These are phyloP conservation scores for Cutaneotrichosporon curvatum DNA, from an alignment of 1,284 basidiomycete species.

Conservation along the genomic window DNA sequence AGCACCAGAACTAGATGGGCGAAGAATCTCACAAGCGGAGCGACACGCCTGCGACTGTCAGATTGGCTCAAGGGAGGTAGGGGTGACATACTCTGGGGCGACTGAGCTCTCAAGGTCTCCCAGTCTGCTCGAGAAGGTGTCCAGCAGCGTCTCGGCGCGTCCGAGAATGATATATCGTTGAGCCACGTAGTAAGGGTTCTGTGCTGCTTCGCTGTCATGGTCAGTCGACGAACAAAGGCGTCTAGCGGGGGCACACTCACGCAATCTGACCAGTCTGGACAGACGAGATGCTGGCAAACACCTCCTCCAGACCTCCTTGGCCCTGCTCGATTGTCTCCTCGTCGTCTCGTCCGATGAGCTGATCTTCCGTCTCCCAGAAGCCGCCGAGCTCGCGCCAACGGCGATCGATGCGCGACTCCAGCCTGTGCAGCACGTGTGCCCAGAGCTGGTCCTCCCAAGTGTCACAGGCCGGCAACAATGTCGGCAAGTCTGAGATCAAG, in stretches of 20 bases:
- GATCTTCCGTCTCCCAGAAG: slow-evolving; percentile 43
- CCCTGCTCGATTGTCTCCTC: slow-evolving; percentile 29
- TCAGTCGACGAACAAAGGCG: slow-evolving; percentile 5
- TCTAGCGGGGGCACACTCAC: slow-evolving; percentile 24
- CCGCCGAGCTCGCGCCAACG: slow-evolving; percentile 40
- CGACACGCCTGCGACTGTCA: slow-evolving; percentile 16
- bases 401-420: slow-evolving; percentile 56
- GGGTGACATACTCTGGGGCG: slow-evolving; percentile 56
- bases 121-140: slow-evolving; percentile 63
- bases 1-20: slow-evolving; percentile 90
- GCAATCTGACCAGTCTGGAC: slow-evolving; percentile 31
- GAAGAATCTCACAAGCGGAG: slow-evolving; percentile 69
- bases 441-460: slow-evolving; percentile 95
- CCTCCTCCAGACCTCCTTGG: slow-evolving; percentile 36
- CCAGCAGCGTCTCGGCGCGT: slow-evolving; percentile 59
- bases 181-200: slow-evolving; percentile 61
- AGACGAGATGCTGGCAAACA: slow-evolving; percentile 38
- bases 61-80: neutral
- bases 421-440: slow-evolving; percentile 78
- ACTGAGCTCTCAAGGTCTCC: slow-evolving; percentile 40
- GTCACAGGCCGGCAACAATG: slow-evolving; percentile 68
- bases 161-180: slow-evolving; percentile 81
- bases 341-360: slow-evolving; percentile 24
- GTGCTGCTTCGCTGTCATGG: slow-evolving; percentile 51
- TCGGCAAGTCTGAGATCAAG: slow-evolving; percentile 70